Evolutionary conservation across 768 basidiomycete species (phyloP), one percentile per base, ranked within the genome.

Genomic region (Sarcomyxa edulis): DNA sequence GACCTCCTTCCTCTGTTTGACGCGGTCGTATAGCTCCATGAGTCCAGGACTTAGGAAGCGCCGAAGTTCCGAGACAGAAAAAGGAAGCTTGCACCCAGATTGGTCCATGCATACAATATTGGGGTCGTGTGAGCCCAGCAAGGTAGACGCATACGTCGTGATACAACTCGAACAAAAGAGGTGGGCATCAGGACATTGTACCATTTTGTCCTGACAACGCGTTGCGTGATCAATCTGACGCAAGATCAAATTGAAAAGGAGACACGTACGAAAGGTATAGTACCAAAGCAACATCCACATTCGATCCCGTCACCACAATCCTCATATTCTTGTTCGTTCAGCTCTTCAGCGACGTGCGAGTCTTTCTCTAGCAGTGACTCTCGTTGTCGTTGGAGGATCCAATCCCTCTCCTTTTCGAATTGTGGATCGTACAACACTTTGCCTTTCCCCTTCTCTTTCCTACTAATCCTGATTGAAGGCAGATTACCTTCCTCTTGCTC

Each of bases 161-260:
- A 89, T 73, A 54, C 92, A 95, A 1, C 67, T 60, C 23, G 55
- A 65, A 58, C 92, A 95, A 64, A 95, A 96, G 2, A 92, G 74
- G 55, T 96, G 92, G 0, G 84, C 79, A 39, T 93, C 91, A 0
- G 85, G 80, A 50, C 92, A 95, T 61, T 94, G 91, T 2, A 88
- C 70, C 81, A 93, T 85, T 48, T 84, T 78, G 27, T 76, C 74
- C 89, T 94, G 50, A 15, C 37, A 25, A 28, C 5, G 25, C 8
- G 29, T 40, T 16, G 7, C 24, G 37, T 32, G 7, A 11, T 11
- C 6, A 37, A 22, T 16, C 7, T 7, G 14, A 14, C 32, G 42
- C 11, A 19, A 21, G n/a, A 32, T 33, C n/a, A 45, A 27, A 25
- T 6, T 19, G 23, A 15, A 29, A 21, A 10, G 29, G 31, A 20